Evolutionary conservation across 2,329 filamentous ascomycete genomes (phyloP).

Genomic region (Claviceps capensis): DNA sequence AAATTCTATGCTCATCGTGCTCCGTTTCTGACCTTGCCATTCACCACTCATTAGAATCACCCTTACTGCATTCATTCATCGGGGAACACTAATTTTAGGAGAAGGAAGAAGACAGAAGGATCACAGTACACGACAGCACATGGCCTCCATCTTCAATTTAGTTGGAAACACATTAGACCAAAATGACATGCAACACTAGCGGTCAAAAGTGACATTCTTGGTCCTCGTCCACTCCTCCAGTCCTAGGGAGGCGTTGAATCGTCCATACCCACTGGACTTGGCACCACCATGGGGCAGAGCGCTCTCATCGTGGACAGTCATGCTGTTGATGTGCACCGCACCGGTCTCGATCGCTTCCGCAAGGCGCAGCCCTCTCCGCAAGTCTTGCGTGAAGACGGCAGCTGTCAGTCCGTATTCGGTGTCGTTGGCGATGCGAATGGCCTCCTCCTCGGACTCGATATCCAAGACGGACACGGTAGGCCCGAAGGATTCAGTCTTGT

Average conservation of each 20-base stretch:
- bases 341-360: conserved; percentile 52
- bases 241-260: conserved; percentile 41
- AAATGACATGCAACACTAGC: conserved; percentile 9
- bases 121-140: too few species aligned
- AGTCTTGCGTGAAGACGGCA: conserved; percentile 59
- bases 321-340: conserved; percentile 52
- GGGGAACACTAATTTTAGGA: too few species aligned
- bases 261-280: conserved; percentile 50
- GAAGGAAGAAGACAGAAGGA: too few species aligned
- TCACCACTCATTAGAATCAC: too few species aligned
- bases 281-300: conserved; percentile 52
- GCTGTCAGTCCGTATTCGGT: conserved; percentile 64
- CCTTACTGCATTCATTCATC: too few species aligned
- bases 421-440: conserved; percentile 62
- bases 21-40: too few species aligned
- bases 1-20: too few species aligned
- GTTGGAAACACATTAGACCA: too few species aligned
- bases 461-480: conserved; percentile 58
- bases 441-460: conserved; percentile 57
- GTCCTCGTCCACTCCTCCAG: conserved; percentile 49
- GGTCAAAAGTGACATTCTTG: conserved; percentile 48
- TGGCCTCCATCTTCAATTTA: too few species aligned
- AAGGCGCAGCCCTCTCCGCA: conserved; percentile 44
- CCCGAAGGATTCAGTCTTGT: conserved; percentile 62
- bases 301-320: conserved; percentile 53